Base-by-base conservation (phyloP, 257 asterid genomes). In the Euphrasia confusa region DNA sequence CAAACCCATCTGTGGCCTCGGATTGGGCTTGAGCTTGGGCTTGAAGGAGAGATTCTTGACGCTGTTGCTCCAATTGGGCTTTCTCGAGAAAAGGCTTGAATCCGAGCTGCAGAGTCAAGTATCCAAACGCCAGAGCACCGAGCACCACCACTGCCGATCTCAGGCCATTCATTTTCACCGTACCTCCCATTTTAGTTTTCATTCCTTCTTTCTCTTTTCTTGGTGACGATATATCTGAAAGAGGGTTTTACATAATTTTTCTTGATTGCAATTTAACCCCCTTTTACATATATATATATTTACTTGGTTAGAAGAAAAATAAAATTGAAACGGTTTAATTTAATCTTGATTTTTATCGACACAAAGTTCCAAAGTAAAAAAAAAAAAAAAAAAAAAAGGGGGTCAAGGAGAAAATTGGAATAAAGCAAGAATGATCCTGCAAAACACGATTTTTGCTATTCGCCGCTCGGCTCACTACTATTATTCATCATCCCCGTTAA, bases 121-220 rank as follows among this genome's bases (percentile, higher is more conserved):
- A 90, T 0, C 97, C 97, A 71, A 90, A 90, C 24, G 95, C 95
- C 13, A 80, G 24, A 14, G 95, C 83, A 48, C 94, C 97, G 50
- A 80, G 26, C 44, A 90, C 90, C 27, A 90, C 87, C 70, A 90
- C 68, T 26, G 69, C 83, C 10, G 97, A 90, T 76, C 97, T 75
- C 85, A 86, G 53, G 4, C 89, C 90, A 68, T 89, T 86, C 78
- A 81, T 72, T 50, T 72, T 89, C 71, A 83, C 85, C 75, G 84
- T 76, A 54, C 75, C 90, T 27, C 79, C 79, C 69, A 73, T 78
- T 56, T 54, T 33, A 5, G 1, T 37, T 60, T 61, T 21, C 61
- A 9, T 21, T 50, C 21, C 56, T 61, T 21, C 61, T 12, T 21
- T 50, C 21, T 27, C 35, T 35, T 47, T 33, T 48, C 21, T 30